phyloP scores from a whole-genome alignment of 2,329 filamentous ascomycete genomes.

The Tolypocladium ophioglossoides region DNA sequence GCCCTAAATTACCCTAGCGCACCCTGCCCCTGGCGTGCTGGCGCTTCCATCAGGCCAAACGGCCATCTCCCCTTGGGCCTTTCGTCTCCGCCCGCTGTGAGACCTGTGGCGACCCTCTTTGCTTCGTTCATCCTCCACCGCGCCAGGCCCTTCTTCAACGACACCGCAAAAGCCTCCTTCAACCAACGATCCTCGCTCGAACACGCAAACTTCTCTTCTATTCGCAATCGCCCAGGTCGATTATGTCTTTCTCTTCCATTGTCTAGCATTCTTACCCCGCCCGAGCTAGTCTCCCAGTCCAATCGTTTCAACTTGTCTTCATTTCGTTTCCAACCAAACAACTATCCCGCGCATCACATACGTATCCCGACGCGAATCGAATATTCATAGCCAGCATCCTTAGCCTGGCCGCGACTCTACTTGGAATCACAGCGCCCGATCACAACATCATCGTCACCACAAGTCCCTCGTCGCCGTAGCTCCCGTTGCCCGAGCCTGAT shows the following conservation, averaged over 20 bases:
- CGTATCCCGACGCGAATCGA: background rate
- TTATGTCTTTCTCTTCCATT: slow-evolving; percentile 22
- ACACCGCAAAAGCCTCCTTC: background rate
- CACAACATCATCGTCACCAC: background rate
- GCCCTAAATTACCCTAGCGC: slow-evolving; percentile 5
- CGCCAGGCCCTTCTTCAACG: background rate
- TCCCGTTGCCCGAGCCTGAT: background rate
- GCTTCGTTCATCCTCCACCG: slow-evolving; percentile 4
- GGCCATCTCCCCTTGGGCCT: background rate
- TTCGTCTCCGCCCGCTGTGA: slow-evolving; percentile 7
- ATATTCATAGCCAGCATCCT: background rate
- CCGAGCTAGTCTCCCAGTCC: slow-evolving; percentile 10
- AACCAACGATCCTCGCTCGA: background rate
- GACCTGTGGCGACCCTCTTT: slow-evolving; percentile 8
- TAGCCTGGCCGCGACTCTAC: background rate
- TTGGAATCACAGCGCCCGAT: background rate
- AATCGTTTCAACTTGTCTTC: slow-evolving; percentile 15
- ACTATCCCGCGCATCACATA: background rate
- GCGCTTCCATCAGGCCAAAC: background rate
- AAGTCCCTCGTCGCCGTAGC: background rate
- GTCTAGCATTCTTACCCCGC: slow-evolving; percentile 8
- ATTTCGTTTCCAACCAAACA: slow-evolving; percentile 8
- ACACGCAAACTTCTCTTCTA: slow-evolving; percentile 7
- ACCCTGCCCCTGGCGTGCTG: slow-evolving; percentile 2
- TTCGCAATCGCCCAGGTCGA: slow-evolving; percentile 15